A percentile compares a stretch with the other conserved stretches of the same genome.
Conservation (phyloP, 2,329 filamentous ascomycete species). For the Penicillium sp. region DNA sequence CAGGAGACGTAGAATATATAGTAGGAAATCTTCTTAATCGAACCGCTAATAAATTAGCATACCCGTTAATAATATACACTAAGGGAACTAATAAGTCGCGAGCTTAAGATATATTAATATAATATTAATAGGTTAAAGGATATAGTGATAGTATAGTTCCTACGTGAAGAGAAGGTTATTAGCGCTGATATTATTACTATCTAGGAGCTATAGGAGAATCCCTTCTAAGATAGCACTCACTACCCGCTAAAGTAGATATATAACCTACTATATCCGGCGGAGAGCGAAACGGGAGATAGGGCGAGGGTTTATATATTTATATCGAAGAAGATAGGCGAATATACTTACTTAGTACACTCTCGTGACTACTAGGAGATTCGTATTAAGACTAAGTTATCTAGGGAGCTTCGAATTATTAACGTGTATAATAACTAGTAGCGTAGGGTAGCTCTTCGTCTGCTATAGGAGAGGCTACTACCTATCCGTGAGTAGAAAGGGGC, state of each 20-base stretch:
- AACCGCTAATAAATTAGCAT: background rate
- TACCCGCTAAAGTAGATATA: background rate
- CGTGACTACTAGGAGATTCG: background rate
- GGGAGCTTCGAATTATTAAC: constrained; percentile 3
- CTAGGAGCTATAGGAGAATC: constrained; percentile 11
- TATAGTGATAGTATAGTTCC: constrained; percentile 2
- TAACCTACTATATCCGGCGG: background rate
- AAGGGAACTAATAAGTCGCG: no score
- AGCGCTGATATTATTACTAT: constrained; percentile 7
- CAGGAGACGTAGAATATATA: no score
- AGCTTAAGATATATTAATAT: background rate
- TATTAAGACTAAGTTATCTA: background rate
- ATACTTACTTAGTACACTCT: background rate
- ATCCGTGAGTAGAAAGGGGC: background rate
- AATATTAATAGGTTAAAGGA: background rate
- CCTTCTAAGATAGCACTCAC: background rate
- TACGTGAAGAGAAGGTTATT: constrained; percentile 3
- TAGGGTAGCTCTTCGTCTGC: background rate
- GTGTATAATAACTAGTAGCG: background rate
- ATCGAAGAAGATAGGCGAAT: background rate
- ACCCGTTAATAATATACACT: background rate
- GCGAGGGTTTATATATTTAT: constrained; percentile 4
- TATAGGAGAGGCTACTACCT: background rate
- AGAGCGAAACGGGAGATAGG: background rate
- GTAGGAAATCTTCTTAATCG: background rate